Conservation (phyloP, 1,284 basidiomycete genomes). For the Caloboletus firmus region DNA sequence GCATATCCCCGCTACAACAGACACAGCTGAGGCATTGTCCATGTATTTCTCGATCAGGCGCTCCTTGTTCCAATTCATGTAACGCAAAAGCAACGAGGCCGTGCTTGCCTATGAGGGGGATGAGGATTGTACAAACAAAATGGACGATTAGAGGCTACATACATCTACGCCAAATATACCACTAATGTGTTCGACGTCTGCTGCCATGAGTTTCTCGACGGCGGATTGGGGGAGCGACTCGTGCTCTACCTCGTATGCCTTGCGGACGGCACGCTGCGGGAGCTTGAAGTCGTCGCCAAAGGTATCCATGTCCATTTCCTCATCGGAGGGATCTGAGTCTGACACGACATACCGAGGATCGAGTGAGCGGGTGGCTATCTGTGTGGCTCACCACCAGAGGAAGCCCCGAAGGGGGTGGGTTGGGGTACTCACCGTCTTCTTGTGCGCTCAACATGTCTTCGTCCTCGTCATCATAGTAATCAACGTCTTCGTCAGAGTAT, state of each 20-base stretch:
- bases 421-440: constrained; percentile 44
- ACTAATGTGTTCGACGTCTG: constrained; percentile 81
- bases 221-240: constrained; percentile 71
- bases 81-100: constrained; percentile 80
- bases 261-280: constrained; percentile 54
- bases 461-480: constrained; percentile 64
- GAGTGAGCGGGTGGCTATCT: constrained; percentile 15
- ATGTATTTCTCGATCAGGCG: constrained; percentile 94
- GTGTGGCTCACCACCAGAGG: constrained; percentile 23
- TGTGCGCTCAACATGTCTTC: constrained; percentile 67
- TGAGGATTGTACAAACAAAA: not conserved
- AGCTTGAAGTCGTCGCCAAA: constrained; percentile 63
- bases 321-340: constrained; percentile 52
- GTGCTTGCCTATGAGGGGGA: constrained; percentile 40
- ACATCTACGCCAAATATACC: constrained; percentile 86
- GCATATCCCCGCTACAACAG: constrained; percentile 67
- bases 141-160: constrained; percentile 37
- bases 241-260: constrained; percentile 77
- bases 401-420: not conserved
- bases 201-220: constrained; percentile 74
- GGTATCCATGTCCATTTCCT: constrained; percentile 66
- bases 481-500: constrained; percentile 65
- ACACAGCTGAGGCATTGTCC: constrained; percentile 77
- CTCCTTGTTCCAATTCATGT: constrained; percentile 96
- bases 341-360: constrained; percentile 1